A percentile compares a stretch with the other conserved stretches of the same genome.
phyloP scores from a whole-genome alignment of 1,284 basidiomycete species.

The Leccinum fallax region DNA sequence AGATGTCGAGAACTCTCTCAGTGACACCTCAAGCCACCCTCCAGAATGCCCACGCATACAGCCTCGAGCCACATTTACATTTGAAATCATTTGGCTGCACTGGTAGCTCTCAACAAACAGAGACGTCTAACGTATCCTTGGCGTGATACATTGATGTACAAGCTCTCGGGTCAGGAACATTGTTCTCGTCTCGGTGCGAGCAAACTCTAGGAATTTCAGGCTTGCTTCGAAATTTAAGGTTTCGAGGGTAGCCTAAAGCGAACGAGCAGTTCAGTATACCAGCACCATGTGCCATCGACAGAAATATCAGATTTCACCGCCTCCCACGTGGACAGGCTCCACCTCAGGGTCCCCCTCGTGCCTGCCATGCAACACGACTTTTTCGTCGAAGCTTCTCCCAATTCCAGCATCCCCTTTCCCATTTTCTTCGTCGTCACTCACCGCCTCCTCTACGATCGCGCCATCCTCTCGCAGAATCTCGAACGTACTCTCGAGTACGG shows the following conservation, averaged over 20 bases:
- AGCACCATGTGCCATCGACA: neutral
- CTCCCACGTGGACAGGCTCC: constrained; percentile 18
- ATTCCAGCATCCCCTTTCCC: constrained; percentile 20
- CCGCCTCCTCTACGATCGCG: constrained; percentile 65
- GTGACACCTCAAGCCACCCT: neutral
- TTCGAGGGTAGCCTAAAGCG: neutral
- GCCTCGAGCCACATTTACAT: neutral
- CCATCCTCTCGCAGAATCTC: constrained; percentile 60
- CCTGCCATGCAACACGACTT: constrained; percentile 23
- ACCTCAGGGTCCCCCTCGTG: constrained; percentile 13
- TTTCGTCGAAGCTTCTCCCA: constrained; percentile 34
- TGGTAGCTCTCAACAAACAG: neutral
- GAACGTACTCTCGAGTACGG: constrained; percentile 34
- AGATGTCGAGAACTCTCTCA: neutral
- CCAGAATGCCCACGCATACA: neutral
- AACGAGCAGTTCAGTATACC: neutral
- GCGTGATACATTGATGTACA: neutral
- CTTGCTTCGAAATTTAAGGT: neutral
- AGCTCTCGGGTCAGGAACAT: neutral
- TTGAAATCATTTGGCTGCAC: neutral
- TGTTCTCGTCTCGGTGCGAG: neutral
- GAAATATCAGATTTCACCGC: constrained; percentile 8
- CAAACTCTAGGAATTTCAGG: neutral
- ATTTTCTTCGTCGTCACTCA: constrained; percentile 46
- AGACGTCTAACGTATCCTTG: neutral